Percentiles rank a stretch among this genome's conserved stretches.
Evolutionary conservation across 805 yeast genomes (phyloP).

Genomic region (Yamadazyma scolyti): DNA sequence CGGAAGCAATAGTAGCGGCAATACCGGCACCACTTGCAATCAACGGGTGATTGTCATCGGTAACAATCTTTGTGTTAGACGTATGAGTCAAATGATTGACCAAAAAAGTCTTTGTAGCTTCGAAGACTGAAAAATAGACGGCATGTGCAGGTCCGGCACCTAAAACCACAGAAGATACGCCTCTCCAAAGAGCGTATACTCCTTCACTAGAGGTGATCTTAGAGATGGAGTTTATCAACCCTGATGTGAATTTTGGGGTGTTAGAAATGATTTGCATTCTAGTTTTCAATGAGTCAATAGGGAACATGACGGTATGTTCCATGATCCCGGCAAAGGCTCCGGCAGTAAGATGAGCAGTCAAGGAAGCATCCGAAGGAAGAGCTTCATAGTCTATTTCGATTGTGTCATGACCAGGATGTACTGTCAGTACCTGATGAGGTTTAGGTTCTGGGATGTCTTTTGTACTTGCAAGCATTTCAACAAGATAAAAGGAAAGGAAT

Average conservation of each 20-base stretch:
- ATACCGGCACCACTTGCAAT: conserved; percentile 88
- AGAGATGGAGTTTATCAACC: conserved; percentile 65
- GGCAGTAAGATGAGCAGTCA: conserved; percentile 78
- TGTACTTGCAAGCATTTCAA: not conserved
- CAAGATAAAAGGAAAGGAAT: too few relatives aligned
- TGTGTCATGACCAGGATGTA: conserved; percentile 22
- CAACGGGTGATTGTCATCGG: conserved; percentile 70
- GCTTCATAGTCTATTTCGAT: conserved; percentile 84
- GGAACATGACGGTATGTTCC: conserved; percentile 98
- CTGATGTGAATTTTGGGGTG: conserved; percentile 19
- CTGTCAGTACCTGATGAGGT: not conserved
- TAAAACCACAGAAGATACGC: conserved; percentile 82
- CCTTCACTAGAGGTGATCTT: conserved; percentile 87
- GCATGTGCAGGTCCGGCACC: conserved; percentile 99
- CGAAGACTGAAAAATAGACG: conserved; percentile 92
- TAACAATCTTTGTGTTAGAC: conserved; percentile 40
- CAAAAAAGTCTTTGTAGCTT: conserved; percentile 62
- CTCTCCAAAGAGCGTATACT: conserved; percentile 85
- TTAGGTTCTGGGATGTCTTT: not conserved
- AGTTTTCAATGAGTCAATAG: conserved; percentile 93
- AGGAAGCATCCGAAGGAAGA: conserved; percentile 80
- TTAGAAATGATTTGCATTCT: conserved; percentile 69
- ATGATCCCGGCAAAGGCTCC: conserved; percentile 99
- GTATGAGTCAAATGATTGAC: conserved; percentile 37
- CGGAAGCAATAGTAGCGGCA: conserved; percentile 88